Percentiles rank a stretch among this genome's conserved stretches.
These are phyloP conservation scores for Iodosphaeria phyllophila DNA, from an alignment of 2,329 filamentous ascomycete species.

Conservation along the genomic window DNA sequence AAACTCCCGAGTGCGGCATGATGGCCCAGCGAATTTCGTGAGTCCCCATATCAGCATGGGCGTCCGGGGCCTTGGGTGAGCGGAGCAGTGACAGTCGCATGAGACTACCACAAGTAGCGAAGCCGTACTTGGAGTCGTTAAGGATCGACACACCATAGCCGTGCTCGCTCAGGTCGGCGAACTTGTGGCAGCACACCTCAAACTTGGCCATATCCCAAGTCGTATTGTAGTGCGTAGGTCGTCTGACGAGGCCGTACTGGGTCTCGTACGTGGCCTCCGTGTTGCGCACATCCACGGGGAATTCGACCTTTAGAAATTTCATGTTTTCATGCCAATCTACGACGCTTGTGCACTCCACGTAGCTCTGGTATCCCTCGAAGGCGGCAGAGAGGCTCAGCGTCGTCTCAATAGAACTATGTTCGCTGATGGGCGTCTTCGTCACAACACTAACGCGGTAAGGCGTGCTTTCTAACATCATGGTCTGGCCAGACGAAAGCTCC, in stretches of 20 bases:
- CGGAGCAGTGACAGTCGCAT: conserved; percentile 82
- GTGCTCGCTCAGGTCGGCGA: conserved; percentile 75
- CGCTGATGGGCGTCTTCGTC: conserved; percentile 74
- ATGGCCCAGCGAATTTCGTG: conserved; percentile 84
- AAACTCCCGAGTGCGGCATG: conserved; percentile 58
- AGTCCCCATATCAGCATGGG: conserved; percentile 80
- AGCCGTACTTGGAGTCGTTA: conserved; percentile 93
- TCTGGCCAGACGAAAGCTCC: conserved; percentile 50
- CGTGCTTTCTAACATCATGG: conserved; percentile 51
- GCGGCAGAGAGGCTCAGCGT: conserved; percentile 64
- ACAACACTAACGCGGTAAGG: conserved; percentile 63
- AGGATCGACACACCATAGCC: conserved; percentile 83
- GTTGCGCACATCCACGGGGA: conserved; percentile 79
- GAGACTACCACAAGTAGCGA: conserved; percentile 70
- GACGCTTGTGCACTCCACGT: conserved; percentile 62
- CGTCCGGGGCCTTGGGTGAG: conserved; percentile 82
- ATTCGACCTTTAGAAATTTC: conserved; percentile 98
- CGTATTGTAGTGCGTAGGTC: conserved; percentile 96
- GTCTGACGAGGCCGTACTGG: conserved; percentile 72
- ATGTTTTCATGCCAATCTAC: conserved; percentile 96
- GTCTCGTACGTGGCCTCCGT: conserved; percentile 92
- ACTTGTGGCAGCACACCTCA: conserved; percentile 90
- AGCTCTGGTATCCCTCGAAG: conserved; percentile 43
- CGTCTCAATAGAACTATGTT: conserved; percentile 70
- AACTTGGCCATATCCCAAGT: conserved; percentile 97